Evolutionary conservation across 306 rosid genomes (phyloP), one percentile per base, ranked within the genome.

Genomic region (Fragaria nilgerrensis): DNA sequence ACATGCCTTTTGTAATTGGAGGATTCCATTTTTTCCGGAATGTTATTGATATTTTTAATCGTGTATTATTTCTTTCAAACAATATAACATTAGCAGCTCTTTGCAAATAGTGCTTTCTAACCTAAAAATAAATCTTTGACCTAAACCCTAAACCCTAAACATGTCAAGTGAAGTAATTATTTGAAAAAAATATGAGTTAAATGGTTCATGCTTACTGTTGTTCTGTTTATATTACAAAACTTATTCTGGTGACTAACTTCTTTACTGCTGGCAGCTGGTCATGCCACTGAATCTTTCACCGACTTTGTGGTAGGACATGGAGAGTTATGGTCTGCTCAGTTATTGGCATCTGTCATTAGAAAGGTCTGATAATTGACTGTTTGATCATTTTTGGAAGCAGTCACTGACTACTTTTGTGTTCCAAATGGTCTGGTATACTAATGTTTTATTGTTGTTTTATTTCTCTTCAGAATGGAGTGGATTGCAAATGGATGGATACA

Each of bases 241-340:
- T 14, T n/a, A 5, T 9, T 55, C 27, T n/a, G 9, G 1, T 13
- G 81, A 88, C 80, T 81, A 69, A 80, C 70, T 32, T 78, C 36
- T 68, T 68, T 80, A 69, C 68, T 84, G 72, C 80, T 84, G 82
- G 88, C 97, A 95, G 99, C 99, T 84, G 97, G 99, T 85, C 97
- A 95, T 88, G 97, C 92, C 36, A 95, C 97, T 12, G 99, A 95
- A 84, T 95, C 99, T 68, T 95, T 95, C 81, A 74, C 92, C 48
- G 99, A 95, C 83, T 95, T 95, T 88, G 97, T 95, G 79, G 99
- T 95, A 29, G 99, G 99, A 39, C 93, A 95, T n/a, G 99, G 99
- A 77, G 99, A 95, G 77, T 87, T 95, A 78, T 95, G 99, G 99
- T 95, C 97, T 75, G 99, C 97, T 59, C 95, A 93, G 75, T 70